Conservation (phyloP, 768 basidiomycete species). For the Pleurotus tuber-regium region DNA sequence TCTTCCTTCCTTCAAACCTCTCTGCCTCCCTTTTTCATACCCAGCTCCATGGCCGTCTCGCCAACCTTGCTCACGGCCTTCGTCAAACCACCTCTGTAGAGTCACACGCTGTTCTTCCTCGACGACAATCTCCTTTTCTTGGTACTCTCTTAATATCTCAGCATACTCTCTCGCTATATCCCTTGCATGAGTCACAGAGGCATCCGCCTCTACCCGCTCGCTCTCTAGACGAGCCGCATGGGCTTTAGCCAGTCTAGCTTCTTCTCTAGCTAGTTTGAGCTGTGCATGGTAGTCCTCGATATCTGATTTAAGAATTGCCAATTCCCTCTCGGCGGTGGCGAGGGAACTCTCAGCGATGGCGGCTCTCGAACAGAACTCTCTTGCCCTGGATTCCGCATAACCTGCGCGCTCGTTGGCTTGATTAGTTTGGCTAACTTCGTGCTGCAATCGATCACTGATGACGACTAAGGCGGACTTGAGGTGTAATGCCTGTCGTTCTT, state of each 20-base stretch:
- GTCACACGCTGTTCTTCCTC: slow-evolving; percentile 40
- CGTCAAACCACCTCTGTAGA: slow-evolving; percentile 42
- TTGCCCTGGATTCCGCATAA: slow-evolving; percentile 46
- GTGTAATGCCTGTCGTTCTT: slow-evolving; percentile 55
- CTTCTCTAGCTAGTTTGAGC: slow-evolving; percentile 44
- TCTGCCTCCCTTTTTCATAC: slow-evolving; percentile 37
- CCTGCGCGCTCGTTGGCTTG: slow-evolving; percentile 49
- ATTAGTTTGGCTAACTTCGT: slow-evolving; percentile 54
- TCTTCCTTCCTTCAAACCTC: slow-evolving; percentile 26
- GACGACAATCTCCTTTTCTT: slow-evolving; percentile 39
- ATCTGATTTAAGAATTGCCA: slow-evolving; percentile 33
- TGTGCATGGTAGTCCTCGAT: slow-evolving; percentile 43
- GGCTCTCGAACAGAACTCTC: slow-evolving; percentile 35
- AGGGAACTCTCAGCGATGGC: slow-evolving; percentile 40
- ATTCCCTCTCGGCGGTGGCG: slow-evolving; percentile 30
- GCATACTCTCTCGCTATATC: slow-evolving; percentile 43
- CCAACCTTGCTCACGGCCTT: slow-evolving; percentile 43
- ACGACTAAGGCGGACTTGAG: slow-evolving; percentile 51
- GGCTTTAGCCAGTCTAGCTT: slow-evolving; percentile 30
- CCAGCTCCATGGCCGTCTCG: slow-evolving; percentile 47
- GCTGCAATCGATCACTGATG: slow-evolving; percentile 53
- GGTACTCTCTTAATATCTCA: slow-evolving; percentile 39
- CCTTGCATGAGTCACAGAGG: slow-evolving; percentile 38
- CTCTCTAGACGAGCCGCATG: slow-evolving; percentile 34
- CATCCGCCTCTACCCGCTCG: slow-evolving; percentile 39